A percentile compares a stretch with the other conserved stretches of the same genome.
Conservation (phyloP, 1,139 yeast species). For the Suhomyces chickasaworum region DNA sequence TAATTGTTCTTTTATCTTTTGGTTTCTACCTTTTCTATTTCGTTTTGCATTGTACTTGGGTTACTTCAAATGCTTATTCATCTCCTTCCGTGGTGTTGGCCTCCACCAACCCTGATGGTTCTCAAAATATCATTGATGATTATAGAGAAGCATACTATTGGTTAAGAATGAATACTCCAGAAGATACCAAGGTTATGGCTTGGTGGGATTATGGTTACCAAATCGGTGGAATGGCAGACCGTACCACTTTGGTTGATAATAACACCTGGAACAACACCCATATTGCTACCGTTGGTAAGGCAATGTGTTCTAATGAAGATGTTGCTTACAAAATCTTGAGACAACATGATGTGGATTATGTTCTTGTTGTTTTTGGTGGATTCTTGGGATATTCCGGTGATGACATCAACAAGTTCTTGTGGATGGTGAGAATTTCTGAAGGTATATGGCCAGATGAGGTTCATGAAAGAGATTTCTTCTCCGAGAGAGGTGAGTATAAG, state of each 20-base stretch:
- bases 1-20: conserved; percentile 70
- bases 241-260: conserved; percentile 97
- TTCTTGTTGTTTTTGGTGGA: conserved; percentile 93
- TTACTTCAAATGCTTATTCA: conserved; percentile 91
- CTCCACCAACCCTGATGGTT: conserved; percentile 81
- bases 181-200: conserved; percentile 93
- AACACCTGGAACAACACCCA: conserved; percentile 99
- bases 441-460: conserved; percentile 99
- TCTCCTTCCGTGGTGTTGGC: conserved; percentile 98
- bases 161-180: conserved; percentile 97
- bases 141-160: conserved; percentile 99
- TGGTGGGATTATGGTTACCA: conserved; percentile 99
- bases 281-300: conserved; percentile 99
- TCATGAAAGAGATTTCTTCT: conserved; percentile 80
- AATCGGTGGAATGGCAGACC: conserved; percentile 99
- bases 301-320: conserved; percentile 90
- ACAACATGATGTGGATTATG: conserved; percentile 94
- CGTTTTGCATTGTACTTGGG: conserved; percentile 97
- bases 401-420: conserved; percentile 92
- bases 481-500: conserved; percentile 82
- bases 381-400: conserved; percentile 93
- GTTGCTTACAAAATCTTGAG: conserved; percentile 84
- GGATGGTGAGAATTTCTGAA: conserved; percentile 99
- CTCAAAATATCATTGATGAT: conserved; percentile 85
- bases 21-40: conserved; percentile 74